A percentile compares a stretch with the other conserved stretches of the same genome.
Evolutionary conservation across 306 rosid genomes (phyloP).

Genomic region (Quercus alba): DNA sequence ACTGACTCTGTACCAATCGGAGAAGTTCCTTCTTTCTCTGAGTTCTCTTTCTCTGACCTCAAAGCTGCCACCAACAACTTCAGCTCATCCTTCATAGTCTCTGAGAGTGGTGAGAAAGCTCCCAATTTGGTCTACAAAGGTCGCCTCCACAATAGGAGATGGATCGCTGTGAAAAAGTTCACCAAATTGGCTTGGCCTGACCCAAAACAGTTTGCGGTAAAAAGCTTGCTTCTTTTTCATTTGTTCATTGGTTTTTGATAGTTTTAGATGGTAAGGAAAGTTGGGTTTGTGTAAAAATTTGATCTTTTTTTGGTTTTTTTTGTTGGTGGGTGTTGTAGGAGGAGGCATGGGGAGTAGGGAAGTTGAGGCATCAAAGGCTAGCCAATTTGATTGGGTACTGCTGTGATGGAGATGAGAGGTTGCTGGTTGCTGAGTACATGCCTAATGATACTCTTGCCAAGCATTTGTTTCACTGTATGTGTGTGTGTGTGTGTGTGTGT

Average conservation of each 20-base stretch:
- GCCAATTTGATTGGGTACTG: slow-evolving; percentile 93
- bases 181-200: slow-evolving; percentile 93
- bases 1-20: slow-evolving; percentile 32
- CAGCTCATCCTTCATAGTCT: slow-evolving; percentile 73
- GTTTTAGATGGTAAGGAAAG: neutral
- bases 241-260: neutral
- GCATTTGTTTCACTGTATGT: slow-evolving; percentile 94
- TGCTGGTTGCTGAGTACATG: slow-evolving; percentile 96
- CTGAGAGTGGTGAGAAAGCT: slow-evolving; percentile 92
- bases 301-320: neutral
- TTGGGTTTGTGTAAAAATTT: neutral
- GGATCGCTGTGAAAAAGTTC: slow-evolving; percentile 98
- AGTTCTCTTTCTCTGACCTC: slow-evolving; percentile 74
- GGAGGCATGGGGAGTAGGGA: slow-evolving; percentile 89
- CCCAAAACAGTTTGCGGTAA: slow-evolving; percentile 84
- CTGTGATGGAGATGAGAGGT: slow-evolving; percentile 95
- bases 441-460: slow-evolving; percentile 97
- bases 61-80: slow-evolving; percentile 82
- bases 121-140: slow-evolving; percentile 89
- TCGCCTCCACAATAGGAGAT: slow-evolving; percentile 59
- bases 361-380: slow-evolving; percentile 72
- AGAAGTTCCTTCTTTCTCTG: slow-evolving; percentile 49
- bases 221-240: neutral
- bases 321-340: slow-evolving; percentile 39
- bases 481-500: slow-evolving; percentile 38